phyloP scores from a whole-genome alignment of 805 yeast genomes.

The Zygosaccharomyces pseudorouxii region DNA sequence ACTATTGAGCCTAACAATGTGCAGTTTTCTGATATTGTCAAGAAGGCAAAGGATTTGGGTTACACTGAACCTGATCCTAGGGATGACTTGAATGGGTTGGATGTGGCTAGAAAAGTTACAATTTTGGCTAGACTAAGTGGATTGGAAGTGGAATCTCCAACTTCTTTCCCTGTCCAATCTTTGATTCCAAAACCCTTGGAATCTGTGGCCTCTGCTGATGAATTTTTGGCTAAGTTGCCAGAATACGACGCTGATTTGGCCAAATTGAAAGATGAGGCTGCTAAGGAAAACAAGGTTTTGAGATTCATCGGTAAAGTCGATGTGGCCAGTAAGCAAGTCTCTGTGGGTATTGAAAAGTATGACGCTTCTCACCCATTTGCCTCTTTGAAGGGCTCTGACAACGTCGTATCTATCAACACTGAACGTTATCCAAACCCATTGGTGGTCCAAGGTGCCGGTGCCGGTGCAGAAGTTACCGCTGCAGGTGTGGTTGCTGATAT shows the following conservation, averaged over 20 bases:
- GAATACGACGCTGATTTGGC: slow-evolving; percentile 77
- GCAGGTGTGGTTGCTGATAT: slow-evolving; percentile 94
- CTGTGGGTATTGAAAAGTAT: slow-evolving; percentile 87
- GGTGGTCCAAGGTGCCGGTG: slow-evolving; percentile 96
- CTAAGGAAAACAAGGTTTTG: slow-evolving; percentile 76
- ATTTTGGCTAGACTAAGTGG: slow-evolving; percentile 94
- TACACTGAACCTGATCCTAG: slow-evolving; percentile 99
- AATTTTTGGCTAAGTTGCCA: slow-evolving; percentile 77
- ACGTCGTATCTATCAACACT: slow-evolving; percentile 86
- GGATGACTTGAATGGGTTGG: slow-evolving; percentile 96
- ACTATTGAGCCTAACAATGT: slow-evolving; percentile 55
- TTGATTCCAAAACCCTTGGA: slow-evolving; percentile 86
- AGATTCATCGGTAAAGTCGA: slow-evolving; percentile 93
- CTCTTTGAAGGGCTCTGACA: slow-evolving; percentile 90
- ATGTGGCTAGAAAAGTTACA: slow-evolving; percentile 97
- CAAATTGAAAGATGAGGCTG: slow-evolving; percentile 73
- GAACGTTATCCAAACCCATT: slow-evolving; percentile 91
- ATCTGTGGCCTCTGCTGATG: slow-evolving; percentile 63
- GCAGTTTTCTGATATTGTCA: slow-evolving; percentile 86
- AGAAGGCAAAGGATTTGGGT: slow-evolving; percentile 83
- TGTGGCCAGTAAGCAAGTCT: slow-evolving; percentile 58
- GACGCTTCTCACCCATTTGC: slow-evolving; percentile 93
- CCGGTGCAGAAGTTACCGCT: slow-evolving; percentile 74
- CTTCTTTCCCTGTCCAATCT: slow-evolving; percentile 90
- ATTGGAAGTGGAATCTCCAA: slow-evolving; percentile 74